A percentile compares a stretch with the other conserved stretches of the same genome.
Evolutionary conservation across 257 asterid genomes (phyloP).

Genomic region (Solanum bukasovii): DNA sequence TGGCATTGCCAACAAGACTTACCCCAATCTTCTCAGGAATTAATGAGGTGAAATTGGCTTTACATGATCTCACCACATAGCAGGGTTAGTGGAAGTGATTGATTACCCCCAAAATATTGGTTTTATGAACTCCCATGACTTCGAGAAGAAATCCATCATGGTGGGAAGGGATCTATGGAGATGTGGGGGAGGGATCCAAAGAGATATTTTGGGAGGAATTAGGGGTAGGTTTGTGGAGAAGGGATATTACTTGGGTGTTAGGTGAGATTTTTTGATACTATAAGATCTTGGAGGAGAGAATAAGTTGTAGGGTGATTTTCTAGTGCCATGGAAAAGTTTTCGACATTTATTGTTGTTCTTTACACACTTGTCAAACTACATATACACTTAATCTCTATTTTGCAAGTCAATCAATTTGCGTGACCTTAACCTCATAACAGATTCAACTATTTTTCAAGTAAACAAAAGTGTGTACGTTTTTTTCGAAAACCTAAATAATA

Average conservation of each 20-base stretch:
- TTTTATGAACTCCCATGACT: not conserved
- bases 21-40: not conserved
- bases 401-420: too few relatives aligned
- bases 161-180: too few relatives aligned
- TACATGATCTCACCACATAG: not conserved
- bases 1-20: too few relatives aligned
- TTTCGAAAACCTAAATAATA: too few relatives aligned
- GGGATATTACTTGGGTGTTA: not conserved
- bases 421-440: too few relatives aligned
- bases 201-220: not conserved
- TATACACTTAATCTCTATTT: too few relatives aligned
- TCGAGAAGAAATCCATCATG: not conserved
- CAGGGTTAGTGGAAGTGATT: not conserved
- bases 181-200: not conserved
- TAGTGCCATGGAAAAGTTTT: not conserved
- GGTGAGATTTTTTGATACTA: not conserved
- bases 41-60: not conserved
- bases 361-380: too few relatives aligned
- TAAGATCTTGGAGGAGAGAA: not conserved
- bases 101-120: not conserved
- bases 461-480: too few relatives aligned
- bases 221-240: not conserved
- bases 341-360: not conserved
- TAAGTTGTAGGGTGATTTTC: not conserved
- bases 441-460: too few relatives aligned